Evolutionary conservation across 108 stramenopile species (phyloP).

Genomic region (Nitzschia sp.): DNA sequence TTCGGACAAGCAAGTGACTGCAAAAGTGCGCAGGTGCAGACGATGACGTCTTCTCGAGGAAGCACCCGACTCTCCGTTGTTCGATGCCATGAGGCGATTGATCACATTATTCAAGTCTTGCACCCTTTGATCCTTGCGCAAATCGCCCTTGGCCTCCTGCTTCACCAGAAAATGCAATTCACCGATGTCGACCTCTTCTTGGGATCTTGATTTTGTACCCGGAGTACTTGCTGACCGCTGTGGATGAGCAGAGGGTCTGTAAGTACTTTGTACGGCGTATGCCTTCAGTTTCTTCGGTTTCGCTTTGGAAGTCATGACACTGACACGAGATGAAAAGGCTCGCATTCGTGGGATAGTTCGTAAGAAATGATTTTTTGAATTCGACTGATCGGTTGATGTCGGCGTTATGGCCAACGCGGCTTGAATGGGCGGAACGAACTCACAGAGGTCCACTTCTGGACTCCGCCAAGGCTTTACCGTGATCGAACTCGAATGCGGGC

Average conservation of each 20-base stretch:
- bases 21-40: constrained; percentile 86
- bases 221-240: background rate
- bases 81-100: constrained; percentile 86
- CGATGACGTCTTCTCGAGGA: constrained; percentile 19
- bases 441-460: constrained; percentile 50
- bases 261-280: constrained; percentile 43
- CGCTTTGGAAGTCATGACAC: constrained; percentile 92
- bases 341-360: constrained; percentile 79
- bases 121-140: constrained; percentile 98
- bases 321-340: constrained; percentile 54
- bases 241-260: constrained; percentile 4
- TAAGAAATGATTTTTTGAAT: constrained; percentile 60
- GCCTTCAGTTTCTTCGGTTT: constrained; percentile 92
- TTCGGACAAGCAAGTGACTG: constrained; percentile 97
- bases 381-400: constrained; percentile 29
- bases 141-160: constrained; percentile 96
- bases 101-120: constrained; percentile 97
- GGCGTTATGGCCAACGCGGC: constrained; percentile 76
- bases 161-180: constrained; percentile 96
- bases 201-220: background rate
- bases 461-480: constrained; percentile 39
- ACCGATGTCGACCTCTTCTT: constrained; percentile 51
- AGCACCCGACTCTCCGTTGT: constrained; percentile 42
- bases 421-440: constrained; percentile 89
- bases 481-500: background rate